Evolutionary conservation across 257 asterid species (phyloP), one percentile per base, ranked within the genome.

Genomic region (Nicotiana paniculata): DNA sequence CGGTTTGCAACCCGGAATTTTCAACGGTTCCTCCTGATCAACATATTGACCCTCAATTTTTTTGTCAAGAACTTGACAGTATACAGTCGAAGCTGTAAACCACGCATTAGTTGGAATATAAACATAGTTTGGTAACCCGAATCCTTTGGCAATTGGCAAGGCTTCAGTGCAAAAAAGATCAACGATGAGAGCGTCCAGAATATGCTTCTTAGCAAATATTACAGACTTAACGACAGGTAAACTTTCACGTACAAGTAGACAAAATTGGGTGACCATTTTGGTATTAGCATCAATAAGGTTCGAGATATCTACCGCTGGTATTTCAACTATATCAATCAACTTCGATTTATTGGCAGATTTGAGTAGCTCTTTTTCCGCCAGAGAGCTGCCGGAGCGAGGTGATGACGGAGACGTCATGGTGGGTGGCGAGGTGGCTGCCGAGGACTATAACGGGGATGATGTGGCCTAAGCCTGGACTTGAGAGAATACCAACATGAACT

Each of bases 401-500:
- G 84, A 93, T 84, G 0, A 87, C 91, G 12, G 64, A 80, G 79
- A 81, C 88, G 58, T 61, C 13, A 64, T 93, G 93, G 80, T 54
- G 82, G 69, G 92, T 33, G 79, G 89, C 87, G 46, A 94, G 95
- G 83, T 91, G 93, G 83, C 87, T 86, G 48, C 83, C 94, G 7
- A 94, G 88, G 85, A 79, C 86, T 1, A 90, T 55, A 16, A 63
- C 82, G 0, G 97, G 98, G 87, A 87, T 88, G 10, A 94, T 90
- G 85, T 94, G 96, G 28, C 98, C 98, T 85, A 90, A 80, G 35
- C 98, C 96, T 21, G 95, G 97, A 83, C 96, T 90, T 35, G 91
- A 70, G 54, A 94, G 85, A 26, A 94, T 83, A 3, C 86, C 91
- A 7, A 90, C 48, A 37, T 90, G 91, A n/a, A 89, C 86, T 17